phyloP scores from a whole-genome alignment of 306 rosid species.

The Nissolia schottii region DNA sequence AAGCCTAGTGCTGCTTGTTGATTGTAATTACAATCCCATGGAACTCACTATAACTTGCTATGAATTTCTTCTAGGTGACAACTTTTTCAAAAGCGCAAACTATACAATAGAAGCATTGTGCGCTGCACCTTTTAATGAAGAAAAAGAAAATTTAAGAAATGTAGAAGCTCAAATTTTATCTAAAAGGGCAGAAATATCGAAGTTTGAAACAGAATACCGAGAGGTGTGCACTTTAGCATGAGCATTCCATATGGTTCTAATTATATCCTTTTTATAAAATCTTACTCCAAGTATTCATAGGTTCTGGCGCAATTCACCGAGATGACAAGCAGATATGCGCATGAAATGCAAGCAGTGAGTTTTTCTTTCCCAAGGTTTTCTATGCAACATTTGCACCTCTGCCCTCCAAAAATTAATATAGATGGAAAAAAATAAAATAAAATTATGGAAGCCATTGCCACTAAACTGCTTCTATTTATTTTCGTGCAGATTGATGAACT shows the following conservation, averaged over 20 bases:
- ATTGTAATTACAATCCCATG: background rate
- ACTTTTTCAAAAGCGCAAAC: slow-evolving; percentile 91
- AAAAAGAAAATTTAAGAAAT: slow-evolving; percentile 67
- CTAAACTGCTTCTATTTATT: slow-evolving; percentile 5
- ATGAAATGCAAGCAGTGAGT: slow-evolving; percentile 91
- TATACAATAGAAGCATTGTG: slow-evolving; percentile 85
- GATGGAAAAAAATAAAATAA: background rate
- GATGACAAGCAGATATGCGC: slow-evolving; percentile 89
- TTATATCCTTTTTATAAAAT: background rate
- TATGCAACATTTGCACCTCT: background rate
- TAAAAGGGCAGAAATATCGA: slow-evolving; percentile 86
- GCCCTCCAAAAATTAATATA: too few species aligned
- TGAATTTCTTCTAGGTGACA: slow-evolving; percentile 70
- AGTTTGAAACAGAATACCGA: slow-evolving; percentile 92
- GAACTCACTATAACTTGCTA: slow-evolving; percentile 15
- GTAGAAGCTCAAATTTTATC: slow-evolving; percentile 81
- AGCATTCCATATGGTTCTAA: slow-evolving; percentile 16
- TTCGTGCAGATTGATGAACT: slow-evolving; percentile 77
- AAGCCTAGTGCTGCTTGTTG: slow-evolving; percentile 17
- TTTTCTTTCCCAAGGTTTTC: background rate
- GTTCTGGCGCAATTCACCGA: slow-evolving; percentile 91
- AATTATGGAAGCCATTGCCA: background rate
- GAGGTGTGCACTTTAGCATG: slow-evolving; percentile 52
- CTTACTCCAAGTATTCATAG: slow-evolving; percentile 40
- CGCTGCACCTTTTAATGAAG: slow-evolving; percentile 68